These are phyloP conservation scores for Venturiaceae sp. DNA, from an alignment of 2,329 filamentous ascomycete genomes.

Conservation along the genomic window DNA sequence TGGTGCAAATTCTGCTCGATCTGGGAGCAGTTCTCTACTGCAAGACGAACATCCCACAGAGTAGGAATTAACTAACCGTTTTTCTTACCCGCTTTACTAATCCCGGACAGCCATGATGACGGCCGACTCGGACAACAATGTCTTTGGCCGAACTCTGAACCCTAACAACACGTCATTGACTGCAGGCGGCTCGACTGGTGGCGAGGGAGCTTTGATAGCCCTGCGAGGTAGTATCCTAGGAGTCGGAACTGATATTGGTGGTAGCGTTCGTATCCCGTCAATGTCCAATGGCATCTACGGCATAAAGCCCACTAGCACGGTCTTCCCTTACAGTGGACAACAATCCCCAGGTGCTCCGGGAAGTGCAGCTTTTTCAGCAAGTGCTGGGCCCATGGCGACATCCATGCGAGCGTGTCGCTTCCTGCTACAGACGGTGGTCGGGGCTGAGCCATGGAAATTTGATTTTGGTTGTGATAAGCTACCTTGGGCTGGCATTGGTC, in stretches of 20 bases:
- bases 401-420: constrained; percentile 29
- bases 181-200: constrained; percentile 56
- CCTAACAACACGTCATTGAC: constrained; percentile 51
- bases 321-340: constrained; percentile 14
- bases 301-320: constrained; percentile 12
- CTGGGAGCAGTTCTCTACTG: constrained; percentile 41
- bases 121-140: constrained; percentile 48
- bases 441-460: constrained; percentile 32
- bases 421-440: constrained; percentile 31
- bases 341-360: constrained; percentile 20
- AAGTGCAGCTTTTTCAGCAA: constrained; percentile 23
- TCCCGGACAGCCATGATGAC: constrained; percentile 35
- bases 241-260: constrained; percentile 52
- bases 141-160: constrained; percentile 54
- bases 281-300: constrained; percentile 49
- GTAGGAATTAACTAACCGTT: no score
- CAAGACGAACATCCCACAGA: constrained; percentile 44
- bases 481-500: constrained; percentile 36
- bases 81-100: no score
- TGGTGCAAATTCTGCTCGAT: constrained; percentile 25
- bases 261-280: constrained; percentile 68
- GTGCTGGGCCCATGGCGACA: constrained; percentile 33
- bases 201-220: constrained; percentile 51
- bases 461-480: constrained; percentile 32
- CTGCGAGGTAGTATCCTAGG: constrained; percentile 51